Evolutionary conservation across 768 basidiomycete genomes (phyloP), one percentile per base, ranked within the genome.

Genomic region (Xerocomus potaroensis): DNA sequence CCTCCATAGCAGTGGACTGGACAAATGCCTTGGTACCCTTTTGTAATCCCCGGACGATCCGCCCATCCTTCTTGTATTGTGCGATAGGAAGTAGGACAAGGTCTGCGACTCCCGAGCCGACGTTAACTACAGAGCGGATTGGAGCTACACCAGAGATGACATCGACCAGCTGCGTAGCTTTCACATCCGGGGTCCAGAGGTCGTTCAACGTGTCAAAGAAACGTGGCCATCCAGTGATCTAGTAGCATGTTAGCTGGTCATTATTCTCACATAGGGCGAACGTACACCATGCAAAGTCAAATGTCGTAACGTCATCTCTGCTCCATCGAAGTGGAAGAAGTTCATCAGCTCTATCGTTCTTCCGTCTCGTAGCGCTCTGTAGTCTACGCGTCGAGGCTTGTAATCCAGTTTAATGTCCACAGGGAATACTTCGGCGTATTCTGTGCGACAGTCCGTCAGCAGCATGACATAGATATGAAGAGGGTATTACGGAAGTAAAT

Each of bases 251-350:
- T 18, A 65, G 45, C 22, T 23, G 26, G 22, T 22, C 51, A 30
- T 33, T 21, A 12, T 23, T 15, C 34, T 46, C 22, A 26, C 31
- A 27, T 14, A n/a, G 38, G 53, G 15, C 16, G 34, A 12, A 75
- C 91, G 61, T 64, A 97, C 94, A 24, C 96, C 96, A 49, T 85
- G 81, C 26, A 98, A 64, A 15, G 90, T 91, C 53, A 98, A 85
- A 59, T 96, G 93, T 47, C 96, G 77, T 43, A 99, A 67, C 0
- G 93, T 96, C 92, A 99, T 98, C 66, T 97, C 96, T 4, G 95
- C 89, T 1, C 91, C 94, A 57, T 98, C 96, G 55, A 98, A 99
- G 68, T 98, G 94, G 84, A 99, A 99, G 67, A 99, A 98, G 63
- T 99, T 99, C 95, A 99, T 98, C 37, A 99, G 69, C 62, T 99